Base-by-base conservation (phyloP, 768 basidiomycete species). In the Rickenella mellea region DNA sequence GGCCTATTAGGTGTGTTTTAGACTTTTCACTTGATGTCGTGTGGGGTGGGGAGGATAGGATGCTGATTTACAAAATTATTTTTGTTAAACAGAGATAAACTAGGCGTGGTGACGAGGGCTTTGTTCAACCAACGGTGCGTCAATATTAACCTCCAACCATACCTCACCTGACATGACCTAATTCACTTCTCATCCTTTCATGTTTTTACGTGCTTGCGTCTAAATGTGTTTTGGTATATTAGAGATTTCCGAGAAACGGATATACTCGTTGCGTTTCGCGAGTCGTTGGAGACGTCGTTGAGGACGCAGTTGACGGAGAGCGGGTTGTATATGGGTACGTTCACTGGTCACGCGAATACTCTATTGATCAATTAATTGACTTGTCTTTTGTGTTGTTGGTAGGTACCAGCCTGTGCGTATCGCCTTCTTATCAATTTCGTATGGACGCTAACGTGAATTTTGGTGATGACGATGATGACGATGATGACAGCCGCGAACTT, bases 51-150 rank as follows among this genome's bases (percentile, higher is more conserved):
- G n/a, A n/a, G 27, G 20, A 25, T 40, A 17, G 25, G 14, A 27
- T 36, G 38, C 37, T 46, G n/a, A 31, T 37, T n/a, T n/a, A n/a
- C n/a, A n/a, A n/a, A n/a, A n/a, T n/a, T n/a, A n/a, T n/a, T n/a
- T 17, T 15, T 12, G 28, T 39, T 12, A 22, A 1, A 19, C 42
- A 88, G 88, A 28, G 93, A 97, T 55, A 92, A 90, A 52, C 69
- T 99, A 0, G 90, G 94, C 14, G 89, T 98, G 2, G 86, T 99
- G 24, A 99, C 96, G 0, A 75, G 83, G 10, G 85, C 94, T 2
- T 70, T 93, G 32, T 99, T 96, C 59, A 76, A 83, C 22, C 92
- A 96, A 58, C 70, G 78, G 78, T 80, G 36, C 45, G 60, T 41
- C 27, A n/a, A 30, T 10, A n/a, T 24, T 20, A 9, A 10, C 12